Evolutionary conservation across 495 filamentous ascomycete genomes (phyloP).

Genomic region (Thermothielavioides terrestris): DNA sequence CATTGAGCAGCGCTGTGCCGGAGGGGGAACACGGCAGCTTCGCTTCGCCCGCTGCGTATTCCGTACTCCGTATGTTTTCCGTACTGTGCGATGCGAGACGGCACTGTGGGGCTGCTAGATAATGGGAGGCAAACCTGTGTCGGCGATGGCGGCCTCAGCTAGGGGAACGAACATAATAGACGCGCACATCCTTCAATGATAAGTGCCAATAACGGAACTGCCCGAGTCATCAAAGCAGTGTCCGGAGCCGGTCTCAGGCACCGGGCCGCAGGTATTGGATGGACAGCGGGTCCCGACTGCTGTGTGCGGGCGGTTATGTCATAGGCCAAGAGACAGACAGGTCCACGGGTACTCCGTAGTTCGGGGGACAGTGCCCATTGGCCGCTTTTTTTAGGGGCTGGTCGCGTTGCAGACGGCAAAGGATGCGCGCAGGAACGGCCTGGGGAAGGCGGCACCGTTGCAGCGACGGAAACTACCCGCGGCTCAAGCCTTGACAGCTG

Average conservation of each 20-base stretch:
- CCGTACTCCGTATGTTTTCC: too few relatives aligned
- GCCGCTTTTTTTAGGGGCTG: slow-evolving; percentile 5
- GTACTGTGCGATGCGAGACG: neutral
- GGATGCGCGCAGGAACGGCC: neutral
- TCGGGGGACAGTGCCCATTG: too few relatives aligned
- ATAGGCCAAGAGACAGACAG: too few relatives aligned
- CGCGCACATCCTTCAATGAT: neutral
- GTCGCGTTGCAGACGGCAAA: neutral
- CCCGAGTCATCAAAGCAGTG: neutral
- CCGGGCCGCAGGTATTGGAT: neutral
- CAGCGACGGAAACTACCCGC: neutral
- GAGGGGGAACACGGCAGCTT: neutral
- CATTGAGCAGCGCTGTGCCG: slow-evolving; percentile 1
- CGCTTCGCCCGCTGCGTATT: too few relatives aligned
- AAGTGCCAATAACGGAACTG: neutral
- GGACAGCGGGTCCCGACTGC: neutral
- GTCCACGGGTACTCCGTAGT: too few relatives aligned
- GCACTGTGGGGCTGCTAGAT: neutral
- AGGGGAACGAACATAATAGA: too few relatives aligned
- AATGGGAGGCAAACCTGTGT: too few relatives aligned
- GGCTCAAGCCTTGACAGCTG: neutral
- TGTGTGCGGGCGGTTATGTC: slow-evolving; percentile 7
- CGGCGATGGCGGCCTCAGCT: too few relatives aligned
- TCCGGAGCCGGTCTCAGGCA: neutral
- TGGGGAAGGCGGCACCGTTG: slow-evolving; percentile 5